Conservation (phyloP, 805 yeast species). For the Hanseniaspora vineae region DNA sequence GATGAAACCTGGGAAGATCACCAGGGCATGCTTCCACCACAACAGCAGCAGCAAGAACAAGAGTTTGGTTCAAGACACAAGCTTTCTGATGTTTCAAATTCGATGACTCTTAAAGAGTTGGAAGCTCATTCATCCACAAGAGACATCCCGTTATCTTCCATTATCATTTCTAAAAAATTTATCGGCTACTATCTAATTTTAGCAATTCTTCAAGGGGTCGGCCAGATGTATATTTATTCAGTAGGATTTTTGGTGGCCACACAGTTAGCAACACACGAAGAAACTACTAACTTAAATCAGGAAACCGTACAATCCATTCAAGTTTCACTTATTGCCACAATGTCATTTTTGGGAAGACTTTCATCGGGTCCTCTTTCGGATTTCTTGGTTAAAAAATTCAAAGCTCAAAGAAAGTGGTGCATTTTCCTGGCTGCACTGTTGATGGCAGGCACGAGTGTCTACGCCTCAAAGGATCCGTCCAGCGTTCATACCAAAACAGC, state of each 20-base stretch:
- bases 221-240: conserved; percentile 61
- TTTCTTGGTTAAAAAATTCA: conserved; percentile 34
- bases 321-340: conserved; percentile 51
- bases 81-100: background rate
- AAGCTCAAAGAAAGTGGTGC: conserved; percentile 56
- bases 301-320: conserved; percentile 53
- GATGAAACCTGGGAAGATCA: no score
- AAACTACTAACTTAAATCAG: conserved; percentile 16
- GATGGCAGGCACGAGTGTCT: background rate
- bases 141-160: conserved; percentile 7
- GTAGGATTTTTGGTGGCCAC: conserved; percentile 60
- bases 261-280: conserved; percentile 23
- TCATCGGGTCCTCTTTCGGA: conserved; percentile 58
- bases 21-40: background rate
- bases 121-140: conserved; percentile 6
- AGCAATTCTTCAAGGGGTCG: conserved; percentile 46
- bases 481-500: background rate
- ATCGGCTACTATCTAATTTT: conserved; percentile 41
- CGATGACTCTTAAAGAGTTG: conserved; percentile 1
- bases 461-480: background rate
- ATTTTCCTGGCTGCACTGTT: conserved; percentile 26
- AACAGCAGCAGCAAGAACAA: background rate
- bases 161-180: conserved; percentile 26
- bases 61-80: background rate
- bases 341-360: conserved; percentile 54